These are phyloP conservation scores for Kwoniella bestiolae DNA, from an alignment of 768 basidiomycete genomes.

Conservation along the genomic window DNA sequence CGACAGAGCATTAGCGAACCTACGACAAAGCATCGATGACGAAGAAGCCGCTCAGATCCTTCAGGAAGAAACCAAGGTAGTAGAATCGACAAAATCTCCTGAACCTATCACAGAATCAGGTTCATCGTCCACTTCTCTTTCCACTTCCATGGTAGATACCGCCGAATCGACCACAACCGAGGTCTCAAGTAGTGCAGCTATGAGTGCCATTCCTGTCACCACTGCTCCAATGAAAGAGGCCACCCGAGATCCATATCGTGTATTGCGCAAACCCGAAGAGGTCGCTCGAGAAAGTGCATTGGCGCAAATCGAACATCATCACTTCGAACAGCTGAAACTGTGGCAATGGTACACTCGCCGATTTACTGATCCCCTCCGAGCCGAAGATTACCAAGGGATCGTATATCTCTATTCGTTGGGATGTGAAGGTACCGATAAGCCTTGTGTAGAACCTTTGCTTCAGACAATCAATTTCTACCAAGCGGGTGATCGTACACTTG, in stretches of 20 bases:
- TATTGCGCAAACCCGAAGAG: constrained; percentile 69
- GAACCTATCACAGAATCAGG: constrained; percentile 6
- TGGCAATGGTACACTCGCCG: constrained; percentile 96
- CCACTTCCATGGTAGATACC: constrained; percentile 10
- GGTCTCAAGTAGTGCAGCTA: constrained; percentile 29
- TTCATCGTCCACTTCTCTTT: constrained; percentile 5
- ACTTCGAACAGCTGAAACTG: constrained; percentile 82
- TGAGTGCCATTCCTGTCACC: constrained; percentile 26
- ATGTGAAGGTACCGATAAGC: constrained; percentile 79
- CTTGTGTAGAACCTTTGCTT: constrained; percentile 65
- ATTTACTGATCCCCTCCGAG: constrained; percentile 81
- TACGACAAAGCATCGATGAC: constrained; percentile 82
- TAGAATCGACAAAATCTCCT: constrained; percentile 16
- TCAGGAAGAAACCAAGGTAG: constrained; percentile 64
- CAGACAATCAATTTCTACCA: constrained; percentile 85
- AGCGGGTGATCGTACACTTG: constrained; percentile 87
- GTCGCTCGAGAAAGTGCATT: constrained; percentile 76
- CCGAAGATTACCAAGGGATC: constrained; percentile 91
- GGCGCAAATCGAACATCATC: constrained; percentile 72
- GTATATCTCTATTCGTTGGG: constrained; percentile 77
- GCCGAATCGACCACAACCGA: constrained; percentile 10
- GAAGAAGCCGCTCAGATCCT: constrained; percentile 64
- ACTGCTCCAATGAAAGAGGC: constrained; percentile 24
- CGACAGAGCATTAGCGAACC: constrained; percentile 72
- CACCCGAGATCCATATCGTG: constrained; percentile 45